A percentile compares a stretch with the other conserved stretches of the same genome.
Evolutionary conservation across 306 rosid genomes (phyloP).

Genomic region (Hippophae tibetana): DNA sequence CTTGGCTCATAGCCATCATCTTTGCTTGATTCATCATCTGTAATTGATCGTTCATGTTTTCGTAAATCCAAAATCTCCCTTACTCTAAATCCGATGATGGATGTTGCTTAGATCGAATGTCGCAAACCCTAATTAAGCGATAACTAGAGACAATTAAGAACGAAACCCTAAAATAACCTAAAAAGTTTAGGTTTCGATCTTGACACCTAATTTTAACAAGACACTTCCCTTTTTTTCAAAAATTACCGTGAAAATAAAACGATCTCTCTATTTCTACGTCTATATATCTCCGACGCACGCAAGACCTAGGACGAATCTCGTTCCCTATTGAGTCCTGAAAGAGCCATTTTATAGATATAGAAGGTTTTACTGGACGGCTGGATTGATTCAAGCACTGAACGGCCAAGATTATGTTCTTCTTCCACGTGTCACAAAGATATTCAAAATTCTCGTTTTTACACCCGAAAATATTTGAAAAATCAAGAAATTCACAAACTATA

Average conservation of each 20-base stretch:
- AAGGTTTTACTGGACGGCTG: too few species aligned
- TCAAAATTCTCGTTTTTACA: too few species aligned
- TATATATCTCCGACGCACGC: too few species aligned
- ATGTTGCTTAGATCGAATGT: neutral
- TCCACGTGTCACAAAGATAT: too few species aligned
- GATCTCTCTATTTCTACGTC: too few species aligned
- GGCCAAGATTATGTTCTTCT: too few species aligned
- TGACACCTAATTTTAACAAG: neutral
- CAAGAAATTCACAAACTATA: too few species aligned
- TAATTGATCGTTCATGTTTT: slow-evolving; percentile 41
- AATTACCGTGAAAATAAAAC: neutral
- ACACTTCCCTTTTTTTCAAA: neutral
- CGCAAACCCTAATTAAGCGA: neutral
- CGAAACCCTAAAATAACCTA: slow-evolving; percentile 14
- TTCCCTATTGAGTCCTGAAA: too few species aligned
- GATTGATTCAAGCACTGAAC: too few species aligned
- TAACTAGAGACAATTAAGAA: slow-evolving; percentile 1
- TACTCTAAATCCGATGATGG: neutral
- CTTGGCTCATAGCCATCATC: slow-evolving; percentile 27
- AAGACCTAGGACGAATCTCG: too few species aligned
- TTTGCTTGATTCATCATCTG: slow-evolving; percentile 34
- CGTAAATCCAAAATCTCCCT: neutral
- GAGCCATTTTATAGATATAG: too few species aligned
- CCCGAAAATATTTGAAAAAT: too few species aligned
- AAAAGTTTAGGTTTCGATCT: slow-evolving; percentile 9